Evolutionary conservation across 2,329 filamentous ascomycete species (phyloP).

Genomic region (Ascochyta rabiei): DNA sequence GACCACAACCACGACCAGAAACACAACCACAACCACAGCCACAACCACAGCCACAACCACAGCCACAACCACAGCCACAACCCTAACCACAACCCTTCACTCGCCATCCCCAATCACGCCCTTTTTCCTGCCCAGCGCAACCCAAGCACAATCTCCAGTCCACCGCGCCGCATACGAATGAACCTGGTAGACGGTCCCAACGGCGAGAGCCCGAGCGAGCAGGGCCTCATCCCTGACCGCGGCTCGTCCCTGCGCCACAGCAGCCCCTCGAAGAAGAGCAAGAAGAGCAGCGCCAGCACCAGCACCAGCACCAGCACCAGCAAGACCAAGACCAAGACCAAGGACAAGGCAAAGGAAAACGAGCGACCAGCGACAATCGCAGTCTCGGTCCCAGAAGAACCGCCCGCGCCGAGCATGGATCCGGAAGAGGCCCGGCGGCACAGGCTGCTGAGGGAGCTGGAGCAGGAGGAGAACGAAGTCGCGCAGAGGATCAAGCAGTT

Average conservation of each 20-base stretch:
- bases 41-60: too few species aligned
- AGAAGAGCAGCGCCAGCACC: constrained; percentile 30
- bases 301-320: too few species aligned
- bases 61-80: too few species aligned
- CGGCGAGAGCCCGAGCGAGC: constrained; percentile 35
- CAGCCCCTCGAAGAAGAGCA: constrained; percentile 42
- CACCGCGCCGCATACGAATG: constrained; percentile 34
- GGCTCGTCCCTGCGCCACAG: constrained; percentile 43
- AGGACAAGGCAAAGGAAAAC: constrained; percentile 21
- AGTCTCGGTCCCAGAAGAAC: neutral
- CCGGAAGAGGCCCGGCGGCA: constrained; percentile 32
- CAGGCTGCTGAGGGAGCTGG: constrained; percentile 41
- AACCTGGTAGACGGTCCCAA: constrained; percentile 28
- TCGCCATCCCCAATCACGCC: too few species aligned
- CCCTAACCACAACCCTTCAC: too few species aligned
- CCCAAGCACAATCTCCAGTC: constrained; percentile 40
- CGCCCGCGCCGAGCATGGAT: constrained; percentile 21
- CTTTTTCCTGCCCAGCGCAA: constrained; percentile 27
- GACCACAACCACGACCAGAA: too few species aligned
- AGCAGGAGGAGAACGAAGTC: constrained; percentile 60
- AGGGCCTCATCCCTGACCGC: constrained; percentile 41
- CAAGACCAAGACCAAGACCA: too few species aligned
- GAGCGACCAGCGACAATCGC: constrained; percentile 1
- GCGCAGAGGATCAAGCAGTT: constrained; percentile 64
- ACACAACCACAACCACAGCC: too few species aligned